Evolutionary conservation across 352 stramenopile genomes (phyloP), one percentile per base, ranked within the genome.

Genomic region (Phytophthora cactorum): DNA sequence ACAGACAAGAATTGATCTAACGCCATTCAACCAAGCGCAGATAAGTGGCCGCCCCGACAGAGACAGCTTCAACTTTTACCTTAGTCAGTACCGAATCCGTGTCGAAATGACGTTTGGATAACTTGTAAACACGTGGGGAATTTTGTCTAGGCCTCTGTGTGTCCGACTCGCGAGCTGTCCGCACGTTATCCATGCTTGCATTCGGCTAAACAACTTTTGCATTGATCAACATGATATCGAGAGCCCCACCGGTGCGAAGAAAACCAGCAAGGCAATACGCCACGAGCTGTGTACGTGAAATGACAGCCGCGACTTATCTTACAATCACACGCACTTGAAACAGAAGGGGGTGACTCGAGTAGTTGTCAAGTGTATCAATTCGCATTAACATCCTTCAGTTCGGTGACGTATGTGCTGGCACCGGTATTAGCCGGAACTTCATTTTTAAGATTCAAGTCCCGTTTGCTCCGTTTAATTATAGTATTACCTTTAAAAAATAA

Each of bases 21-120:
- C 45, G 3, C 45, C 45, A 9, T 52, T 52, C n/a, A 52, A 52
- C 25, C 22, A 52, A 27, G 45, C 45, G 2, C 45, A 52, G 45
- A 11, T n/a, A 9, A 22, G 17, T 7, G 25, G 34, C 4, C 45
- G 45, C 2, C 25, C 25, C 17, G 45, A 52, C n/a, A 25, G 45
- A 7, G 45, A 52, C 22, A 22, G 22, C 22, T 22, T 22, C 22
- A 22, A 22, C 22, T 22, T 22, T 22, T 22, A 22, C 22, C 22
- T 22, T 22, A 22, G 22, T 22, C 22, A 22, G 22, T 22, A 22
- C 22, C 22, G 22, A 22, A 22, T 22, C 22, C 22, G 22, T 22
- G 22, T 22, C 22, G 22, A 22, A 22, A 22, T 22, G 22, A 22
- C 22, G 22, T 22, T 22, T 22, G 22, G 22, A 22, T 22, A 1